Evolutionary conservation across 2,329 filamentous ascomycete genomes (phyloP).

Genomic region (Dothistroma septosporum): DNA sequence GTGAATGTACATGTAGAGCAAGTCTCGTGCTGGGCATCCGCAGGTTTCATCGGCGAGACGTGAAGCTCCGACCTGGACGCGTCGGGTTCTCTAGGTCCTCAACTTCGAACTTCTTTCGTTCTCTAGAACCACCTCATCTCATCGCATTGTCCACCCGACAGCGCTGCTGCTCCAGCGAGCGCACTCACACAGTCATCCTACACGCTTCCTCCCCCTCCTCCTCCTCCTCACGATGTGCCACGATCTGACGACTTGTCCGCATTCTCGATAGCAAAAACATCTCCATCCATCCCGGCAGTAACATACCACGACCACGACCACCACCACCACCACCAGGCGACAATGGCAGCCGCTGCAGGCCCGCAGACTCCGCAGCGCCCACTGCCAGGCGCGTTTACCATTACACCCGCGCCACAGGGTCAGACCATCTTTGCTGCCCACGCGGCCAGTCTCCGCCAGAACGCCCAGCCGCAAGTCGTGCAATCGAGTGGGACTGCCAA

Average conservation of each 20-base stretch:
- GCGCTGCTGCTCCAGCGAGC: too few species aligned
- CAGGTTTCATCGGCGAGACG: not conserved
- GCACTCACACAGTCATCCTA: not conserved
- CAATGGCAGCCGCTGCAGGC: conserved; percentile 29
- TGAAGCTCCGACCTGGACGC: conserved; percentile 2
- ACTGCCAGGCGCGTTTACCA: conserved; percentile 70
- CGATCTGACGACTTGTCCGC: conserved; percentile 1
- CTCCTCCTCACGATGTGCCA: not conserved
- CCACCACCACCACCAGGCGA: not conserved
- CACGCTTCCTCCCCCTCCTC: not conserved
- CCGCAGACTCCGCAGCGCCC: conserved; percentile 62
- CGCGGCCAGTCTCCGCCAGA: conserved; percentile 29
- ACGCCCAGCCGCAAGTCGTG: conserved; percentile 19
- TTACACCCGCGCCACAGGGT: conserved; percentile 60
- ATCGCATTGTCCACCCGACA: not conserved
- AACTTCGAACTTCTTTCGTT: not conserved
- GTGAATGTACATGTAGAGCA: not conserved
- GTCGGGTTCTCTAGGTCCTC: not conserved
- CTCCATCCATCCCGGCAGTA: too few species aligned
- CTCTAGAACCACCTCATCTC: not conserved
- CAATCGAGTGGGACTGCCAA: conserved; percentile 11
- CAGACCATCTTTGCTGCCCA: conserved; percentile 33
- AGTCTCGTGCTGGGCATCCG: not conserved
- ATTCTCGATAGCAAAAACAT: conserved; percentile 6
- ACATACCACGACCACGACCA: not conserved